phyloP scores from a whole-genome alignment of 169 alveolate species.

The Babesia gibsoni region DNA sequence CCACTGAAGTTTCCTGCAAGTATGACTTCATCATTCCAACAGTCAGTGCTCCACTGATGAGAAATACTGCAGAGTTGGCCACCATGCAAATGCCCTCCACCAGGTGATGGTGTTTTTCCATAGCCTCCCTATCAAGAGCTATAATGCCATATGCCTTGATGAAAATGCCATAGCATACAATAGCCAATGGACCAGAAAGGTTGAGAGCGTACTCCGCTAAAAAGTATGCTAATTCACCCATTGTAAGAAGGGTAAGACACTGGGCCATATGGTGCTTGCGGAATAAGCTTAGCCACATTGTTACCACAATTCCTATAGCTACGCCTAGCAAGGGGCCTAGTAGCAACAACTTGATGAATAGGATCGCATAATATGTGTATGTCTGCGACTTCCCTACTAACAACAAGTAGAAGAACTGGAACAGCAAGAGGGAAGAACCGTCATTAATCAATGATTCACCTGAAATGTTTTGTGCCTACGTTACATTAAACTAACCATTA shows the following conservation, averaged over 20 bases:
- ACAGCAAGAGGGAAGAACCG: conserved; percentile 81
- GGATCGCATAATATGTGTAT: conserved; percentile 61
- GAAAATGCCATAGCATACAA: conserved; percentile 84
- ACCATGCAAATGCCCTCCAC: conserved; percentile 75
- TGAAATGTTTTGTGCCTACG: background rate
- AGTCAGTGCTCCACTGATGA: conserved; percentile 80
- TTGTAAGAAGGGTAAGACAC: conserved; percentile 69
- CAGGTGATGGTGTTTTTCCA: conserved; percentile 73
- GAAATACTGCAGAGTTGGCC: conserved; percentile 81
- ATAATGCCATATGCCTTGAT: conserved; percentile 81
- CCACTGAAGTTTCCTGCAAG: conserved; percentile 37
- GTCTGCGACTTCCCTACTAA: conserved; percentile 71
- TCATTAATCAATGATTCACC: conserved; percentile 84
- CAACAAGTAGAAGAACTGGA: conserved; percentile 80
- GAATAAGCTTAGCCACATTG: conserved; percentile 77
- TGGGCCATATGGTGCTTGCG: conserved; percentile 76
- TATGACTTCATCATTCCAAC: conserved; percentile 79
- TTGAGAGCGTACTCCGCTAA: conserved; percentile 75
- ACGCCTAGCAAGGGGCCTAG: conserved; percentile 82
- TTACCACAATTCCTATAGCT: conserved; percentile 70
- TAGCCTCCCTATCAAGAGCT: conserved; percentile 81
- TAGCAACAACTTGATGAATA: conserved; percentile 74
- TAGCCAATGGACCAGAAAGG: conserved; percentile 83
- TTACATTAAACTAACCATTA: conserved; percentile 59
- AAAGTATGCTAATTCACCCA: conserved; percentile 74